Base-by-base conservation (phyloP, 495 filamentous ascomycete species). In the Trichoderma asperelloides region DNA sequence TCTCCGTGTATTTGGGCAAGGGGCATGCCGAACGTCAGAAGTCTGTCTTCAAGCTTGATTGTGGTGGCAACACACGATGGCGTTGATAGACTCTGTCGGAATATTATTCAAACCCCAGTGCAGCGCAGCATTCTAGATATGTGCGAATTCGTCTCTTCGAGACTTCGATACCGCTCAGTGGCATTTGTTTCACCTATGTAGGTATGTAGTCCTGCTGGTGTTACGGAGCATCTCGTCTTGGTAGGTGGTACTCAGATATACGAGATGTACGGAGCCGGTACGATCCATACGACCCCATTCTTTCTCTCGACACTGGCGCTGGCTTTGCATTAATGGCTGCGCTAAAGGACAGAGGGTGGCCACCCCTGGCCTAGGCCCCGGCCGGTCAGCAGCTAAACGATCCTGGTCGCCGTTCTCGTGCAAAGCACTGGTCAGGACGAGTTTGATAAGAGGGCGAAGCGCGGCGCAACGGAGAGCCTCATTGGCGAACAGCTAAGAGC, bases 231-330 rank as follows among this genome's bases (percentile, higher is more conserved):
- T 27, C 55, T 60, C 9, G 2, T 60, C 8, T 15, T 18, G 27
- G 55, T 30, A 60, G 55, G 55, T 60, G 27, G 55, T 60, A 60
- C 55, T 3, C 9, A 60, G 55, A 60, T 60, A 60, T 60, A 60
- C 55, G 55, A 60, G 55, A 60, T 60, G 55, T 60, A 60, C 55
- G 55, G 55, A 30, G n/a, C 25, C 55, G 55, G 55, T 28, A 60
- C 55, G 55, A 60, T 60, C 55, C 55, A 60, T 60, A 30, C 55
- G 55, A 60, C 55, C 55, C 55, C 55, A 18, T 60, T 13, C 0
- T 28, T 60, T 28, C 4, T 28, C 11, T 0, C 12, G 55, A 60
- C 43, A 13, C 15, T 16, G 12, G 21, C 21, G n/a, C 49, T 25
- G 55, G 55, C 55, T 13, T 1, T 15, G 9, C 55, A 18, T 30